Evolutionary conservation across 352 stramenopile species (phyloP).

Genomic region (Phytophthora podocarpi): DNA sequence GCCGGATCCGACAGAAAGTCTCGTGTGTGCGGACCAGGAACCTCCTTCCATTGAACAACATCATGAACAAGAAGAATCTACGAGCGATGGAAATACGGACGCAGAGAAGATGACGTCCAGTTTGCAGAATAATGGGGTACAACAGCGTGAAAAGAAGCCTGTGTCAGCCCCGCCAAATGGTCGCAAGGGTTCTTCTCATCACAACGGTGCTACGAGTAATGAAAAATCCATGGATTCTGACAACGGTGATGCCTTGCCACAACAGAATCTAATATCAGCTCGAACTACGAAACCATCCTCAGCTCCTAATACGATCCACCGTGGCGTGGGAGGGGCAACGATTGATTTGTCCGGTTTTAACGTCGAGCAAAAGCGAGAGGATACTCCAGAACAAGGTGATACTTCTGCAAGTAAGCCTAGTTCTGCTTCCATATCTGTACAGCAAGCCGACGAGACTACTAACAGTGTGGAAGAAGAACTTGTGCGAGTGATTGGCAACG

Average conservation of each 20-base stretch:
- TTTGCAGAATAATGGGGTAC: background rate
- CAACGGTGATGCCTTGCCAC: too few species aligned
- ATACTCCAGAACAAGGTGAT: background rate
- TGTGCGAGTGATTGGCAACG: constrained; percentile 3
- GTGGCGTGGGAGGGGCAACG: background rate
- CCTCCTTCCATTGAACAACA: background rate
- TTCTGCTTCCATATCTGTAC: background rate
- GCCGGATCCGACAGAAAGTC: constrained; percentile 1
- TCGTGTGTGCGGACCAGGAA: background rate
- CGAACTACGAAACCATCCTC: constrained; percentile 21
- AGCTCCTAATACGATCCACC: constrained; percentile 21
- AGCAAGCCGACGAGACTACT: background rate
- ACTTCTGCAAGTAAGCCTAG: background rate
- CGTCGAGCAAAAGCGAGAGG: background rate
- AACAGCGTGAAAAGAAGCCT: constrained; percentile 1
- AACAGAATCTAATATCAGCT: background rate
- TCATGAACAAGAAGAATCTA: background rate
- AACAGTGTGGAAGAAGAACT: constrained; percentile 12
- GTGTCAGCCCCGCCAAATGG: constrained; percentile 16
- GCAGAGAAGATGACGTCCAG: background rate
- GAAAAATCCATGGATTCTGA: too few species aligned
- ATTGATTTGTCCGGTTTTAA: too few species aligned
- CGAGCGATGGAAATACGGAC: background rate
- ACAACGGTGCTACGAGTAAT: background rate
- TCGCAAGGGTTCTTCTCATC: background rate